Evolutionary conservation across 2,329 filamentous ascomycete species (phyloP).

Genomic region (Penicillium sp.): DNA sequence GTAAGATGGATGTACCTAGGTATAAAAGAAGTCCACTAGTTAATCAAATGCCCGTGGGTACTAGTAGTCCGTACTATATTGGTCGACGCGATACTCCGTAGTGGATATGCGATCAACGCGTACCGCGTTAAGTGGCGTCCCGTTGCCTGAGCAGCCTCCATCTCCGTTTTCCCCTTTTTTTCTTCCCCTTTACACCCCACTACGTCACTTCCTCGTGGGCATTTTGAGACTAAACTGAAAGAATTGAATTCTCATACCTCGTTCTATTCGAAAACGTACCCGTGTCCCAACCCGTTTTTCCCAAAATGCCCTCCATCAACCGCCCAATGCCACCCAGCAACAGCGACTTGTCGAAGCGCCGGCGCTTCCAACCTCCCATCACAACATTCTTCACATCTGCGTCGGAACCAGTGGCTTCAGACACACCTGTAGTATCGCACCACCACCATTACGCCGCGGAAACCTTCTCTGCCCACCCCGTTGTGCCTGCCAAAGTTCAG

Average conservation of each 20-base stretch:
- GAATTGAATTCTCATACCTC: background rate
- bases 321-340: constrained; percentile 6
- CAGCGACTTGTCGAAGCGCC: constrained; percentile 37
- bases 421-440: constrained; percentile 27
- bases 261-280: background rate
- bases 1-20: no score
- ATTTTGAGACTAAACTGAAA: background rate
- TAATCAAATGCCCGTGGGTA: background rate
- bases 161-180: background rate
- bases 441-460: constrained; percentile 42
- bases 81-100: background rate
- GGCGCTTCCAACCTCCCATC: constrained; percentile 45
- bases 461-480: constrained; percentile 44
- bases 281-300: background rate
- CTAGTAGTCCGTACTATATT: background rate
- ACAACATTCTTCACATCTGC: constrained; percentile 36
- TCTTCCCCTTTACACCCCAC: background rate
- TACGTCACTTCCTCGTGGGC: constrained; percentile 1
- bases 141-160: constrained; percentile 1
- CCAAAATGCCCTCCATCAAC: constrained; percentile 17
- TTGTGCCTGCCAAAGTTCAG: constrained; percentile 66
- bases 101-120: background rate
- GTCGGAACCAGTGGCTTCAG: constrained; percentile 10
- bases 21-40: background rate
- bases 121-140: constrained; percentile 3